Conservation (phyloP, 352 stramenopile species). For the Phytophthora ramorum region DNA sequence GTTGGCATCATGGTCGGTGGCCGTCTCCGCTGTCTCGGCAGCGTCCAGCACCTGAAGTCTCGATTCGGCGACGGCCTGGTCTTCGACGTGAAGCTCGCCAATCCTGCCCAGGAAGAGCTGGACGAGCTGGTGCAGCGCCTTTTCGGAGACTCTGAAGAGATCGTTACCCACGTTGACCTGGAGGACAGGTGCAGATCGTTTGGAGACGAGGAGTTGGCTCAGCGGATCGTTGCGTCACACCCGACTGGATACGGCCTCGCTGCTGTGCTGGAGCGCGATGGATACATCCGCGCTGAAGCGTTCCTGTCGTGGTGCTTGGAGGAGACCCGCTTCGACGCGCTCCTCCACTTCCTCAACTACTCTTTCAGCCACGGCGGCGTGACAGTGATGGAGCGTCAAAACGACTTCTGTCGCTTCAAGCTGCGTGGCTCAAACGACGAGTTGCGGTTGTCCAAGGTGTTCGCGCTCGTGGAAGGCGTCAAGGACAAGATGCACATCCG, state of each 20-base stretch:
- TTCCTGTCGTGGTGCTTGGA: conserved; percentile 77
- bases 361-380: conserved; percentile 42
- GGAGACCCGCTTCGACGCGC: conserved; percentile 57
- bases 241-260: conserved; percentile 75
- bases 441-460: conserved; percentile 72
- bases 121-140: conserved; percentile 30
- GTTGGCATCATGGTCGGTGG: conserved; percentile 96
- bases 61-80: conserved; percentile 78
- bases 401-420: conserved; percentile 68
- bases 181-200: conserved; percentile 50
- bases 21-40: conserved; percentile 84
- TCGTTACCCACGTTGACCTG: conserved; percentile 40
- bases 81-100: conserved; percentile 74
- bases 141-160: conserved; percentile 45
- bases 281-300: conserved; percentile 45
- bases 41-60: conserved; percentile 95
- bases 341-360: conserved; percentile 41
- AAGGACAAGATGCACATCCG: conserved; percentile 69
- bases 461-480: conserved; percentile 70
- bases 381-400: conserved; percentile 65
- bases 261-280: conserved; percentile 56
- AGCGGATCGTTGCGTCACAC: conserved; percentile 57
- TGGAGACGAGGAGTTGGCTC: conserved; percentile 42
- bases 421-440: conserved; percentile 60
- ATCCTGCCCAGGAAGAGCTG: conserved; percentile 40